Base-by-base conservation (phyloP, 2,329 filamentous ascomycete genomes). In the Metarhizium rileyi region DNA sequence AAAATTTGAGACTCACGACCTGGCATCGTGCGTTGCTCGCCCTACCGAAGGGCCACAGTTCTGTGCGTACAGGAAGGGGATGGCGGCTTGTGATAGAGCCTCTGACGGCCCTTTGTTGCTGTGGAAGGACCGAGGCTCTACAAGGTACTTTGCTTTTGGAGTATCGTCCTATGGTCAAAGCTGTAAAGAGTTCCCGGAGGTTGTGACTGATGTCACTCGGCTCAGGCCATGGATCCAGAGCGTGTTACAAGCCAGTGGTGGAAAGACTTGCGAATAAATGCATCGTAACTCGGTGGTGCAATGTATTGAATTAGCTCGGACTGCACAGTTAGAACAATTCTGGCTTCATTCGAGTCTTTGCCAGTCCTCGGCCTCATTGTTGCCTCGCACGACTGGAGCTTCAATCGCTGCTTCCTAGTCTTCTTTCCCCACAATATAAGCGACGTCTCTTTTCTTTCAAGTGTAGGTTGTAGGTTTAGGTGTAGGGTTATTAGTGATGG, bases 341-440 rank as follows among this genome's bases (percentile, higher is more conserved):
- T 33, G 12, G n/a, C 12, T 16, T 5, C 4, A 33, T 33, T 33
- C 30, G 12, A 16, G 30, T 33, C 12, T n/a, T 16, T 16, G 30
- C 9, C 30, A 16, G n/a, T n/a, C n/a, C n/a, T n/a, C n/a, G n/a
- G n/a, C n/a, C n/a, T n/a, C n/a, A n/a, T n/a, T n/a, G n/a, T n/a
- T n/a, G n/a, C n/a, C n/a, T n/a, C n/a, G n/a, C n/a, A n/a, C n/a
- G n/a, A n/a, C n/a, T n/a, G n/a, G n/a, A 0, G 78, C 3, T 69
- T 64, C 9, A 66, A 63, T 16, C 71, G 65, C 58, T 80, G 72
- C 14, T 62, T 45, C 10, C 64, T 66, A 2, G 66, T 71, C 61
- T 78, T 80, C 56, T 80, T 80, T 3, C 56, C 52, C 78, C 77
- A 83, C 36, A 77, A 69, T 53, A 70, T 76, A 10, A 82, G 71